phyloP scores from a whole-genome alignment of 1,139 yeast genomes.

The Eremothecium coryli region DNA sequence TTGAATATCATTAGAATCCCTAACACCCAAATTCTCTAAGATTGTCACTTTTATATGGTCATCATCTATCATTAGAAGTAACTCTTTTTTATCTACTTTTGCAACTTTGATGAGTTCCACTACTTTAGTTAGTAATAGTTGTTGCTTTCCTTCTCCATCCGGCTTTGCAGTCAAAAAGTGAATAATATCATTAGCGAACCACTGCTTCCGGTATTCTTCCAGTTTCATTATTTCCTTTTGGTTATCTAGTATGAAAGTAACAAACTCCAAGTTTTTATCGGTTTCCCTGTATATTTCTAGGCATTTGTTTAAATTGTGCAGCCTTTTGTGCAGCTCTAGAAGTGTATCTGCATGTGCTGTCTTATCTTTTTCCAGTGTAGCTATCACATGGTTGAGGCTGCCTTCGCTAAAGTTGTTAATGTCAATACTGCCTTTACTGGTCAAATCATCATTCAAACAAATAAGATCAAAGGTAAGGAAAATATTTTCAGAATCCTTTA shows the following conservation, averaged over 20 bases:
- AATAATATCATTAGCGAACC: slow-evolving; percentile 14
- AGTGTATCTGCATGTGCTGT: slow-evolving; percentile 12
- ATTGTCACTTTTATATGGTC: slow-evolving; percentile 18
- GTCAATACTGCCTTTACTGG: slow-evolving; percentile 10
- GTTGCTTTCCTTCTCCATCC: slow-evolving; percentile 6
- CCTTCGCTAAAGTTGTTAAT: slow-evolving; percentile 15
- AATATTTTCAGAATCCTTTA: slow-evolving; percentile 16
- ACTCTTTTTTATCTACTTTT: slow-evolving; percentile 11
- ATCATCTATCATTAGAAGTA: slow-evolving; percentile 15
- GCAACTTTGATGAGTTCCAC: slow-evolving; percentile 12
- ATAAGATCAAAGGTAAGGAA: slow-evolving; percentile 21
- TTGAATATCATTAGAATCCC: slow-evolving; percentile 16
- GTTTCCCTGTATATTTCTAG: slow-evolving; percentile 13
- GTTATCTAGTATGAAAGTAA: slow-evolving; percentile 12
- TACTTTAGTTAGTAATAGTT: slow-evolving; percentile 6
- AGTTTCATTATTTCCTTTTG: slow-evolving; percentile 10
- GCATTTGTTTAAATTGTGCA: slow-evolving; percentile 11
- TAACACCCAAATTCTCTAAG: slow-evolving; percentile 21
- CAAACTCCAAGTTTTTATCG: slow-evolving; percentile 8
- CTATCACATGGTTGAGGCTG: slow-evolving; percentile 17
- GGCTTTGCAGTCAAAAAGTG: slow-evolving; percentile 9
- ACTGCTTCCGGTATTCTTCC: slow-evolving; percentile 10
- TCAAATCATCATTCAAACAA: slow-evolving; percentile 10
- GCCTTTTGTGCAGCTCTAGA: slow-evolving; percentile 14
- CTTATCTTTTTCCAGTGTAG: slow-evolving; percentile 6